Evolutionary conservation across 2,329 filamentous ascomycete genomes (phyloP), one percentile per base, ranked within the genome.

Genomic region (Fusarium camptoceras): DNA sequence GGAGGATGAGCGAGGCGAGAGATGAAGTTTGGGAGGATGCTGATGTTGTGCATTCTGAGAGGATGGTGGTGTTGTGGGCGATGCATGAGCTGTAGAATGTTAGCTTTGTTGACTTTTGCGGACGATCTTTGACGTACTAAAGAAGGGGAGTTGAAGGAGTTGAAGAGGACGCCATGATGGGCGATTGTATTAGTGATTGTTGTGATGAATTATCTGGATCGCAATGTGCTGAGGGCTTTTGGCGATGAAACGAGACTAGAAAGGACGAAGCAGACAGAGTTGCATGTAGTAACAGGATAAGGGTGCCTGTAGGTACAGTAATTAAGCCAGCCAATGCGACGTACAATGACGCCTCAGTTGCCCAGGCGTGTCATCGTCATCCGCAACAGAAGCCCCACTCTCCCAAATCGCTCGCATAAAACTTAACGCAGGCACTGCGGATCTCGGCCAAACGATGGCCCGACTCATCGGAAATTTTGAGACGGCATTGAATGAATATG

Each of bases 1-100:
- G 96, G 46, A 99, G 93, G 83, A 99, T 94, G 75, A 98, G 86
- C 46, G 94, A 96, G 73, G 95, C 94, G 75, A 98, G 92, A 15
- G 92, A 94, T 7, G 94, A 94, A 60, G 93, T 92, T 73, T 93
- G 90, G 43, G 91, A 93, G 12, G 92, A 91, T 66, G 94, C 92
- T 3, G 94, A 94, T 34, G 93, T 91, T 50, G 94, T 97, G 84
- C 97, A 95, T 83, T 99, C 96, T 76, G 93, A 85, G 66, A 99
- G 90, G 82, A 99, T 97, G 47, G 94, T 98, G 58, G 89, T 93
- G 77, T 96, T 91, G 83, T 98, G 91, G 53, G 96, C 94, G 81
- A 99, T 96, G 84, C 96, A 98, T 73, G 94, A 91, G 83, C 94
- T 97, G 76, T 25, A 30, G 12, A 47, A 2, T 39, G 58, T 71